Evolutionary conservation across 345 rosid species (phyloP), one percentile per base, ranked within the genome.

Genomic region (Eucalyptus guilfoylei): DNA sequence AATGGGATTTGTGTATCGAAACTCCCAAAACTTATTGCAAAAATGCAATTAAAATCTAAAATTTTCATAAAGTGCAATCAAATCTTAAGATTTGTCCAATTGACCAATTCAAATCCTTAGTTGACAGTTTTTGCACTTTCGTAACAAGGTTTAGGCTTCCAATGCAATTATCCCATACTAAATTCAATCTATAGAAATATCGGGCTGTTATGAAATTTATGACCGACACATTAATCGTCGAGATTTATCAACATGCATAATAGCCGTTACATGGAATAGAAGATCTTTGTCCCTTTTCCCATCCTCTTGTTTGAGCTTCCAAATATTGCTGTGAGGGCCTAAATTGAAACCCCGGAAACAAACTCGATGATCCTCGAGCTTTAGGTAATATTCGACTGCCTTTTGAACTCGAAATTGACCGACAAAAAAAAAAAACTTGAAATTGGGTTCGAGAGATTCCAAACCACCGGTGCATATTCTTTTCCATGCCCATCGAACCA

Each of bases 11-110:
- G 62, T 55, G 62, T 23, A 55, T 23, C 10, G 6, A 24, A 55
- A 24, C 14, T 55, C 3, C 0, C 13, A 26, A 10, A 24, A 55
- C 14, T 55, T 24, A 23, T 4, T 0, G 3, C 1, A 1, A 55
- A 55, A 24, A 24, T 24, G 3, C 3, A 11, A 24, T 2, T 5
- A 55, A 55, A 55, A 23, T 55, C 1, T 55, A 9, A 55, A 55
- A 10, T 4, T 24, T 55, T 9, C 0, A 55, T 1, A 55, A 55
- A 55, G 2, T 55, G 6, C 1, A 55, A 55, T 55, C 1, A 24
- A 55, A 26, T 9, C 30, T 26, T 55, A 24, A 23, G 24, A 24
- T 0, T 55, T 55, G 2, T 55, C 62, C 2, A 55, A 55, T 24
- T 24, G 13, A 26, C 2, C 14, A 9, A 10, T 12, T 55, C 62